Evolutionary conservation across 495 filamentous ascomycete species (phyloP).

Genomic region (Daldinia vernicosa): DNA sequence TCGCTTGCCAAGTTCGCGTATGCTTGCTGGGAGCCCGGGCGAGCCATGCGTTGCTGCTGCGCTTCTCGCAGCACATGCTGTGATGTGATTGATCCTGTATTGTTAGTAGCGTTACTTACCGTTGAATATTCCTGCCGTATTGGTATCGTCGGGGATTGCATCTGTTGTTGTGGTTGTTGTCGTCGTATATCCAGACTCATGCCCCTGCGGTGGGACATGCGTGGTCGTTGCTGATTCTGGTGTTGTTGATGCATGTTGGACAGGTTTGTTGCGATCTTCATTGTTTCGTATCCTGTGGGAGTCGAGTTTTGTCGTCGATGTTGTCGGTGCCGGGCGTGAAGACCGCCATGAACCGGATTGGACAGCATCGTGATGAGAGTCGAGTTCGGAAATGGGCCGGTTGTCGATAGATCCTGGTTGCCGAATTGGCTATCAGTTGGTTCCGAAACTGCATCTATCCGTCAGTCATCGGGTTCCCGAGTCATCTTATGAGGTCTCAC

Average conservation of each 20-base stretch:
- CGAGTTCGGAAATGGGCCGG: conserved; percentile 63
- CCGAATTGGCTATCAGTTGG: conserved; percentile 57
- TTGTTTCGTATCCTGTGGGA: conserved; percentile 74
- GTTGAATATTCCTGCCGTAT: conserved; percentile 61
- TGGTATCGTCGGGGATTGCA: conserved; percentile 51
- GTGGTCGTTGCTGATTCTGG: conserved; percentile 50
- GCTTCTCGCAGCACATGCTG: conserved; percentile 74
- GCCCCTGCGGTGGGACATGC: conserved; percentile 74
- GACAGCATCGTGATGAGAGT: conserved; percentile 79
- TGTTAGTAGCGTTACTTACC: conserved; percentile 68
- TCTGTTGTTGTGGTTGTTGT: conserved; percentile 49
- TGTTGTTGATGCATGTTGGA: conserved; percentile 62
- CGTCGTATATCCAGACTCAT: conserved; percentile 79
- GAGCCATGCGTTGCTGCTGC: conserved; percentile 76
- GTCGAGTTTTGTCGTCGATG: conserved; percentile 92
- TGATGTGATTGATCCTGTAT: conserved; percentile 64
- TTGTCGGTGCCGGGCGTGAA: conserved; percentile 74
- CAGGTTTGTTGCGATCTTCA: conserved; percentile 68
- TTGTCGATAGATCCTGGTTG: conserved; percentile 58
- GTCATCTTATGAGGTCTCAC: conserved; percentile 6
- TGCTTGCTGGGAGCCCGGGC: conserved; percentile 63
- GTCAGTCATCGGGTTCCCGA: conserved; percentile 33
- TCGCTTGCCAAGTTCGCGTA: conserved; percentile 50
- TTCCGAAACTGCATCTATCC: conserved; percentile 61
- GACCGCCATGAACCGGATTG: conserved; percentile 65